Conservation (phyloP, 495 filamentous ascomycete genomes). For the Geoglossum glabrum region DNA sequence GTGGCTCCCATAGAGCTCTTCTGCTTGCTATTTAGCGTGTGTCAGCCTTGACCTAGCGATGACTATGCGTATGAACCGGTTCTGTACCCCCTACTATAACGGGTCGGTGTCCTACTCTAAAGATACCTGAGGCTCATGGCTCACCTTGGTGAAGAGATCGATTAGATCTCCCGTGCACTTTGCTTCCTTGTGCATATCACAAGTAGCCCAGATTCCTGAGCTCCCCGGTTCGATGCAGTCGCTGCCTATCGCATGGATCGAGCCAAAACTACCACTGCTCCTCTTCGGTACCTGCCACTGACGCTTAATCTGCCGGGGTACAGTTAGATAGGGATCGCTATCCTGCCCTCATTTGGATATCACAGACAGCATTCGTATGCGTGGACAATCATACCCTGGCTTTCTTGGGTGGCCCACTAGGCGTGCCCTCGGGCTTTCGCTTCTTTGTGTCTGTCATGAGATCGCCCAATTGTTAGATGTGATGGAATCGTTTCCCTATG, state of each 20-base stretch:
- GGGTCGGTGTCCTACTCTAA: too few species aligned
- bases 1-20: constrained; percentile 34
- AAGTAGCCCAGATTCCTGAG: constrained; percentile 75
- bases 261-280: not conserved
- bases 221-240: constrained; percentile 34
- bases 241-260: not conserved
- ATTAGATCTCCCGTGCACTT: constrained; percentile 56
- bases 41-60: not conserved
- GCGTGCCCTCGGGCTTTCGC: not conserved
- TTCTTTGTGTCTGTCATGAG: not conserved
- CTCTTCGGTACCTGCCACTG: not conserved
- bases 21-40: constrained; percentile 26
- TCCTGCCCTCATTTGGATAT: not conserved
- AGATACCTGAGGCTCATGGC: not conserved
- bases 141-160: constrained; percentile 57
- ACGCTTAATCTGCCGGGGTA: not conserved
- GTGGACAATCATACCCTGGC: not conserved
- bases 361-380: not conserved
- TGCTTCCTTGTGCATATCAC: constrained; percentile 56
- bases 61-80: not conserved
- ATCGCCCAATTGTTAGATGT: not conserved
- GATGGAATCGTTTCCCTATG: not conserved
- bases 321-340: not conserved
- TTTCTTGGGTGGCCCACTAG: not conserved
- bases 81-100: too few species aligned